Conservation (phyloP, 306 rosid genomes). For the Clitoria ternatea region DNA sequence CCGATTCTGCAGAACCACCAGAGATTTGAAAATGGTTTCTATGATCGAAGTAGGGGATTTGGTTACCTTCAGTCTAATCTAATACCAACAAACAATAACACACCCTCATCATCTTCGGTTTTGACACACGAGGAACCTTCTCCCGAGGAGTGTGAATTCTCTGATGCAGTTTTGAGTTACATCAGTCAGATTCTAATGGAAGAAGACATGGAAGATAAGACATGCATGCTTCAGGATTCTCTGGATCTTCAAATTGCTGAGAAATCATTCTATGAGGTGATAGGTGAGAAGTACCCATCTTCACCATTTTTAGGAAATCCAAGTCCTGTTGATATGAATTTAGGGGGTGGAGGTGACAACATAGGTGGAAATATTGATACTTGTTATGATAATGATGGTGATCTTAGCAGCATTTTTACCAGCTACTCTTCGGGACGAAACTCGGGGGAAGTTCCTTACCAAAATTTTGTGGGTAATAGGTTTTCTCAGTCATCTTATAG, state of each 20-base stretch:
- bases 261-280: slow-evolving; percentile 80
- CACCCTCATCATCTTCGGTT: slow-evolving; percentile 38
- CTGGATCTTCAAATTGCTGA: slow-evolving; percentile 93
- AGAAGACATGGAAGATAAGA: slow-evolving; percentile 87
- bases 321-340: slow-evolving; percentile 26
- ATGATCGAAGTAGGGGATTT: slow-evolving; percentile 38
- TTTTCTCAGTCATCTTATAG: slow-evolving; percentile 50
- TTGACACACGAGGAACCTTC: slow-evolving; percentile 59
- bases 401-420: slow-evolving; percentile 30
- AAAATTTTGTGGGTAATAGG: slow-evolving; percentile 28
- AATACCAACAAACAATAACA: slow-evolving; percentile 15
- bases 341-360: slow-evolving; percentile 32
- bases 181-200: slow-evolving; percentile 96
- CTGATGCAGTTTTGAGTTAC: slow-evolving; percentile 72
- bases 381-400: slow-evolving; percentile 35
- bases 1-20: slow-evolving; percentile 43
- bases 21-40: slow-evolving; percentile 32
- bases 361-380: slow-evolving; percentile 26
- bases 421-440: slow-evolving; percentile 26
- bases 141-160: slow-evolving; percentile 85
- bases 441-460: slow-evolving; percentile 33
- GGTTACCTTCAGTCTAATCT: slow-evolving; percentile 39
- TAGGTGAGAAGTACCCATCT: slow-evolving; percentile 84
- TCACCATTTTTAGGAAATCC: slow-evolving; percentile 39
- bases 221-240: slow-evolving; percentile 84